These are phyloP conservation scores for Trichoderma atroviride DNA, from an alignment of 2,329 filamentous ascomycete species.

Conservation along the genomic window DNA sequence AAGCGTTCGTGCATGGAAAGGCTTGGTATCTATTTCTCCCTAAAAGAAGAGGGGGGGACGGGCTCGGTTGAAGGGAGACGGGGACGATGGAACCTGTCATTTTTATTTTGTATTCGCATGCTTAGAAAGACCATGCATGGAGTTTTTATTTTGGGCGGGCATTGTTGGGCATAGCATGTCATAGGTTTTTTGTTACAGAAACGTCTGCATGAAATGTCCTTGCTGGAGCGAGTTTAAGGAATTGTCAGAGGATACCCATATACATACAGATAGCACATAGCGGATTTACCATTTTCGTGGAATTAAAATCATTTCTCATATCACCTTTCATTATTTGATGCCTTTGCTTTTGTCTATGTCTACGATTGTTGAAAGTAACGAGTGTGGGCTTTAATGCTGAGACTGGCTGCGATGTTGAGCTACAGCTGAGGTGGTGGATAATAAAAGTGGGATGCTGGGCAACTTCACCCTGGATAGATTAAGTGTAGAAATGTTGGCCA, in stretches of 20 bases:
- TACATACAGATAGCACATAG: constrained; percentile 29
- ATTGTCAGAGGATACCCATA: constrained; percentile 38
- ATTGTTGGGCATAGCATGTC: constrained; percentile 28
- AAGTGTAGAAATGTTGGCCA: too few species aligned
- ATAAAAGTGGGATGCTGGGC: too few species aligned
- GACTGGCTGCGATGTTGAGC: too few species aligned
- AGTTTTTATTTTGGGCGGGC: constrained; percentile 24
- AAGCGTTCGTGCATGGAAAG: constrained; percentile 1
- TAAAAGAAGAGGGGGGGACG: not conserved
- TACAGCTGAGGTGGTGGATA: too few species aligned
- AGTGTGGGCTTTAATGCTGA: not conserved
- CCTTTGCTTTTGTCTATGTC: not conserved
- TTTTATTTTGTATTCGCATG: constrained; percentile 14
- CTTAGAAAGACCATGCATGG: constrained; percentile 15
- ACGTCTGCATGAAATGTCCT: constrained; percentile 28
- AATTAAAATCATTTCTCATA: constrained; percentile 19
- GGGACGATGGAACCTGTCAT: not conserved
- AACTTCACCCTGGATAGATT: too few species aligned
- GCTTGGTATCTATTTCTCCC: constrained; percentile 14
- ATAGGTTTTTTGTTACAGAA: constrained; percentile 18
- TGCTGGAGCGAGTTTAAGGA: constrained; percentile 34
- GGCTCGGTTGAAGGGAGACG: constrained; percentile 16
- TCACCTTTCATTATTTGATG: not conserved
- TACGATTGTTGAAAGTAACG: not conserved
- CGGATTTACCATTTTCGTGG: constrained; percentile 18